Evolutionary conservation across 2,329 filamentous ascomycete genomes (phyloP), one percentile per base, ranked within the genome.

Genomic region (Epichloe aotearoae): DNA sequence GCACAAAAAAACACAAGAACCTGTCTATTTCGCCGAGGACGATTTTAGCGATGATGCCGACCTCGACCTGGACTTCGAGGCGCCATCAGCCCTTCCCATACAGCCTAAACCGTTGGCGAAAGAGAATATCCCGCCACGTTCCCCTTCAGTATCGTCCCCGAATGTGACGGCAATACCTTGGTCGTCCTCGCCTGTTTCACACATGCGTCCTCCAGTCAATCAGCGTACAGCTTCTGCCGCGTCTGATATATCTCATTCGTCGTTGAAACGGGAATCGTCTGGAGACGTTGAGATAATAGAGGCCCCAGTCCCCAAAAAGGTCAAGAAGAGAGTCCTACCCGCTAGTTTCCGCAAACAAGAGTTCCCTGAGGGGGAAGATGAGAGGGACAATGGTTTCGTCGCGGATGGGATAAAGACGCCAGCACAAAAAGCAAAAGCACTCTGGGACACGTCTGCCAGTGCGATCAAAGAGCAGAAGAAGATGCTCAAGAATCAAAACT

Each of bases 11-110:
- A 46, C 56, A 30, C 54, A 62, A 39, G 52, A 62, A 11, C 54
- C 57, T 7, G 76, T 85, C 10, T 79, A 76, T 53, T 86, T 89
- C 55, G 79, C 82, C 53, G 86, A 89, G 55, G 83, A 91, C 58
- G 90, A 95, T 61, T 93, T 95, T 57, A 88, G 88, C 59, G 86
- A 91, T 62, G 89, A 95, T 58, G 76, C 83, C 19, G 79, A 88
- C 50, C 72, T 95, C 23, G 86, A 87, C 54, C 66, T 86, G 19
- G 77, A 89, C 55, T 76, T 82, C 48, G 75, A 86, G 52, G 74
- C 80, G 52, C 80, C 82, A 0, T 66, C 71, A 1, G 70, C 76
- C 2, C 72, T 79, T 3, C 73, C 72, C 7, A 15, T 66, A 58
- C 56, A 58, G 5, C 64, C 59, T 55, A 56, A 58, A 50, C 53